phyloP scores from a whole-genome alignment of 1,139 yeast species.

The Diutina ranongensis region DNA sequence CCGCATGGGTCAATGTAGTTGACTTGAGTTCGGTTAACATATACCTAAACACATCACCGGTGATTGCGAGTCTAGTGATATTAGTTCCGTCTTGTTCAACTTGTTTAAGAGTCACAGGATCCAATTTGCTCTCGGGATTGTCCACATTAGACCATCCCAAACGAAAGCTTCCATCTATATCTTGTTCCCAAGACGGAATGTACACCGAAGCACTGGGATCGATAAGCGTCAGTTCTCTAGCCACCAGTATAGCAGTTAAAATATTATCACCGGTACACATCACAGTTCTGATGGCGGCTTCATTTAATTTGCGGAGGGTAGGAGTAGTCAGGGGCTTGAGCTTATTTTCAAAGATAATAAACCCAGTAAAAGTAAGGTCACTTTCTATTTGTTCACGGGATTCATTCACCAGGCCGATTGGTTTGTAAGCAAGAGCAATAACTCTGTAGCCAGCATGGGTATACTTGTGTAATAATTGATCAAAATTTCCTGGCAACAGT shows the following conservation, averaged over 20 bases:
- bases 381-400: constrained; percentile 56
- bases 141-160: constrained; percentile 58
- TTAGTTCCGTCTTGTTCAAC: constrained; percentile 16
- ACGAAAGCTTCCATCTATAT: constrained; percentile 16
- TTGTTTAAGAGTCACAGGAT: constrained; percentile 52
- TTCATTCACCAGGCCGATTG: constrained; percentile 11
- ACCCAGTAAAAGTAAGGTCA: constrained; percentile 67
- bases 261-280: constrained; percentile 99
- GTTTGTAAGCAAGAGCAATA: constrained; percentile 81
- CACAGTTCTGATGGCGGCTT: constrained; percentile 68
- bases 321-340: constrained; percentile 56
- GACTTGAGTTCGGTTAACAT: constrained; percentile 48
- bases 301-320: constrained; percentile 46
- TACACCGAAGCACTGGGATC: constrained; percentile 37
- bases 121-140: constrained; percentile 41
- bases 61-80: constrained; percentile 48
- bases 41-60: constrained; percentile 85
- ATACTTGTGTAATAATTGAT: constrained; percentile 64
- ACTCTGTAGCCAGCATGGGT: constrained; percentile 93
- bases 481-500: constrained; percentile 64
- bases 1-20: constrained; percentile 31
- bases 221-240: constrained; percentile 67
- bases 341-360: constrained; percentile 85
- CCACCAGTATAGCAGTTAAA: constrained; percentile 89
- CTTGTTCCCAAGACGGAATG: constrained; percentile 49